Conservation (phyloP, 1,139 yeast species). For the Sugiyamaella xylanicola region DNA sequence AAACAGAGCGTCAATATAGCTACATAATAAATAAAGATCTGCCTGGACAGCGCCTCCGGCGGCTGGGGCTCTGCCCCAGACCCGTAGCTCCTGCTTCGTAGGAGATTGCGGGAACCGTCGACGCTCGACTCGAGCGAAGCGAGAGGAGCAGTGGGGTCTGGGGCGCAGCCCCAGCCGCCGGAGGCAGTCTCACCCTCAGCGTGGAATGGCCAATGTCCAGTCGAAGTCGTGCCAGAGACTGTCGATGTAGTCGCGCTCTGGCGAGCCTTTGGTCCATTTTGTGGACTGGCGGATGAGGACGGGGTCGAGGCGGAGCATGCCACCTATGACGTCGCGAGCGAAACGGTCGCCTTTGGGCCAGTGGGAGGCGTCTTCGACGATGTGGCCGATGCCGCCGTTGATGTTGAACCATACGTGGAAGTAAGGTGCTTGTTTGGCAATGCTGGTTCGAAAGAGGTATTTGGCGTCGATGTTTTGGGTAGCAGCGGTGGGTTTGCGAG, state of each 20-base stretch:
- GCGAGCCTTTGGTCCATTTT: slow-evolving; percentile 38
- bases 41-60: not conserved
- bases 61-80: slow-evolving; percentile 2
- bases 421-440: slow-evolving; percentile 53
- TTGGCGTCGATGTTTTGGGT: slow-evolving; percentile 36
- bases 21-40: slow-evolving; percentile 6
- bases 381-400: slow-evolving; percentile 54
- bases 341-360: slow-evolving; percentile 54
- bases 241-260: slow-evolving; percentile 33
- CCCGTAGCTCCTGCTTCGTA: not conserved
- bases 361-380: slow-evolving; percentile 45
- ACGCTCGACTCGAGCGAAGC: not conserved
- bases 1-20: not conserved
- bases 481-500: slow-evolving; percentile 36
- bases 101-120: not conserved
- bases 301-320: slow-evolving; percentile 46
- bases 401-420: slow-evolving; percentile 54
- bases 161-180: slow-evolving; percentile 1
- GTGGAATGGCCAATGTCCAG: slow-evolving; percentile 36
- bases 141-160: slow-evolving; percentile 3
- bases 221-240: slow-evolving; percentile 39
- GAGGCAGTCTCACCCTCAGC: not conserved
- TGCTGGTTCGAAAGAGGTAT: slow-evolving; percentile 43
- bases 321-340: slow-evolving; percentile 51
- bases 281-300: slow-evolving; percentile 39